These are phyloP conservation scores for Peniophora sp. DNA, from an alignment of 1,284 basidiomycete species.

Conservation along the genomic window DNA sequence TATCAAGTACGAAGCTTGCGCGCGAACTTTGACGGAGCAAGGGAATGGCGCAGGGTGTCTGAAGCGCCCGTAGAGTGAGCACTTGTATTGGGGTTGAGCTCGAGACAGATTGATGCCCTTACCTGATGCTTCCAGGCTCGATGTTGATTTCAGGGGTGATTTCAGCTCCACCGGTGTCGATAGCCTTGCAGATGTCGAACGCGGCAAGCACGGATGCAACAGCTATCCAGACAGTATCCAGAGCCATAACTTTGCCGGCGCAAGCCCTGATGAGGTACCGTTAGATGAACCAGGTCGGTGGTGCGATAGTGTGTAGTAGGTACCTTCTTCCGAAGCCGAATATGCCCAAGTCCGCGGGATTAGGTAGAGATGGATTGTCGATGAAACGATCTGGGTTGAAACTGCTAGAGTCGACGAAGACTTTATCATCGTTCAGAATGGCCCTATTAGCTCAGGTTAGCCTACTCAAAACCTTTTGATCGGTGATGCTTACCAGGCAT, in stretches of 20 bases:
- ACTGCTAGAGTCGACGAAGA: slow-evolving; percentile 7
- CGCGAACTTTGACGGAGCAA: slow-evolving; percentile 7
- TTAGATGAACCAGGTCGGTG: not conserved
- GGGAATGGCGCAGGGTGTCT: not conserved
- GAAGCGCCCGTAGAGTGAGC: not conserved
- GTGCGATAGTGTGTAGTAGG: not conserved
- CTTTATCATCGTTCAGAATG: slow-evolving; percentile 9
- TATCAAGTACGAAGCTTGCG: not conserved
- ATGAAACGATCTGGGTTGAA: slow-evolving; percentile 12
- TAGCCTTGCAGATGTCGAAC: slow-evolving; percentile 10
- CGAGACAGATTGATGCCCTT: not conserved
- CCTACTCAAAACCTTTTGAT: not conserved
- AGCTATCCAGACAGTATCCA: slow-evolving; percentile 14
- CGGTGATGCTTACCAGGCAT: slow-evolving; percentile 8
- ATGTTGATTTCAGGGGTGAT: slow-evolving; percentile 9
- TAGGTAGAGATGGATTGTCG: slow-evolving; percentile 2
- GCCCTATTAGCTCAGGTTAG: slow-evolving; percentile 5
- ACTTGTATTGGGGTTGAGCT: not conserved
- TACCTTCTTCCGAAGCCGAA: slow-evolving; percentile 13
- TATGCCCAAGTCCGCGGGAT: slow-evolving; percentile 9
- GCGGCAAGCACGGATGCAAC: slow-evolving; percentile 11
- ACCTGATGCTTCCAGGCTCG: slow-evolving; percentile 6
- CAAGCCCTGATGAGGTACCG: slow-evolving; percentile 6
- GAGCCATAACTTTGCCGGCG: slow-evolving; percentile 9
- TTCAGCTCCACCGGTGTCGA: slow-evolving; percentile 8